These are phyloP conservation scores for Trypanosoma scelopori DNA, from an alignment of 208 protist species.

Conservation along the genomic window DNA sequence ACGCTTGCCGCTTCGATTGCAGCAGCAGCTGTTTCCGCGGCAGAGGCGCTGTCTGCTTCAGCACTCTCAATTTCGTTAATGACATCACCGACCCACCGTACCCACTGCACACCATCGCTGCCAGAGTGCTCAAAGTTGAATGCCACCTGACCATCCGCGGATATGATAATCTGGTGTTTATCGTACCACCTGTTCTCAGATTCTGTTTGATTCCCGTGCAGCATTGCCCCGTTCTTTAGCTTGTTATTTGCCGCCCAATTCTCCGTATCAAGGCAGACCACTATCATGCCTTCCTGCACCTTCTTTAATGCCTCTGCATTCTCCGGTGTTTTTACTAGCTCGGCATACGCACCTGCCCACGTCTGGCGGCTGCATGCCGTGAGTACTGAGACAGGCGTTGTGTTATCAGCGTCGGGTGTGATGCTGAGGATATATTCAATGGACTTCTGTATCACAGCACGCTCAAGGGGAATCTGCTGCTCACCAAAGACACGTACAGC, in stretches of 20 bases:
- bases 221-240: conserved; percentile 47
- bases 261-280: conserved; percentile 76
- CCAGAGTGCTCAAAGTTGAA: conserved; percentile 88
- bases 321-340: conserved; percentile 73
- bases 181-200: conserved; percentile 92
- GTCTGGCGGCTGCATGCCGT: conserved; percentile 72
- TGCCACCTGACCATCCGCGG: conserved; percentile 74
- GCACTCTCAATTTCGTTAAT: conserved; percentile 26
- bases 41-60: conserved; percentile 4
- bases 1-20: conserved; percentile 36
- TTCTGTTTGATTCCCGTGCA: conserved; percentile 77
- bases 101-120: conserved; percentile 83
- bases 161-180: conserved; percentile 92
- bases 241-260: conserved; percentile 44
- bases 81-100: conserved; percentile 76
- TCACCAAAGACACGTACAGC: conserved; percentile 73
- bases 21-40: conserved; percentile 17
- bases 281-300: conserved; percentile 72
- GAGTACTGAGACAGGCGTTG: conserved; percentile 78
- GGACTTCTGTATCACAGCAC: conserved; percentile 50
- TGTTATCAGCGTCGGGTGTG: conserved; percentile 79
- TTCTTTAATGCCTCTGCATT: conserved; percentile 68
- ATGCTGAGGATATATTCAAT: conserved; percentile 79
- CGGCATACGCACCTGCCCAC: conserved; percentile 80
- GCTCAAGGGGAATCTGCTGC: conserved; percentile 40